Percentiles rank a stretch among this genome's conserved stretches.
Conservation (phyloP, 2,329 filamentous ascomycete genomes). For the Penicillium verrucosum region DNA sequence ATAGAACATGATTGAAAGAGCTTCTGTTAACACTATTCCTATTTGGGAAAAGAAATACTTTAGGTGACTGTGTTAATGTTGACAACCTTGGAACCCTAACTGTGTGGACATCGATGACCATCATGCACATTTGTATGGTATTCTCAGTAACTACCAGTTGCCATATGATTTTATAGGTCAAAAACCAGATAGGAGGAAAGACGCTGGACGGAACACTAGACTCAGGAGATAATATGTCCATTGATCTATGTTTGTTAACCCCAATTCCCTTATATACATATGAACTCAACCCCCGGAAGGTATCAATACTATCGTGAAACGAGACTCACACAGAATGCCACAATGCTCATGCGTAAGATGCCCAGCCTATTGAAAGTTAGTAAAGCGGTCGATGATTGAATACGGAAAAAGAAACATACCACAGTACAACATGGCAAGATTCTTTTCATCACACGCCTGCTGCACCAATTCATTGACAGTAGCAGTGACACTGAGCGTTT, state of each 20-base stretch:
- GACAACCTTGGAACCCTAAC: too few species aligned
- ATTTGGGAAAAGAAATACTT: not conserved
- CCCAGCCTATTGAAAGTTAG: constrained; percentile 1
- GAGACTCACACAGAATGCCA: not conserved
- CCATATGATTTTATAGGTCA: too few species aligned
- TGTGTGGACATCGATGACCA: too few species aligned
- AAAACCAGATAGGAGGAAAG: too few species aligned
- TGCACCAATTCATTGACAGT: constrained; percentile 97
- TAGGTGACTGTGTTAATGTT: too few species aligned
- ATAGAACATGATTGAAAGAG: too few species aligned
- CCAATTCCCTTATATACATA: not conserved
- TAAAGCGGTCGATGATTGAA: not conserved
- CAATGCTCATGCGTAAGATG: not conserved
- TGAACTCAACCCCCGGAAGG: not conserved
- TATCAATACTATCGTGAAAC: not conserved
- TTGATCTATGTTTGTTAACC: not conserved
- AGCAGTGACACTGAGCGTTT: constrained; percentile 87
- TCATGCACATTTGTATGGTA: too few species aligned
- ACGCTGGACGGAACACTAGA: too few species aligned
- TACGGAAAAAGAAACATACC: constrained; percentile 38
- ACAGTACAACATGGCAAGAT: constrained; percentile 85
- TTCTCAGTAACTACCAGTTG: too few species aligned
- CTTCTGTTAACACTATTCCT: not conserved
- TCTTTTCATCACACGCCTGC: constrained; percentile 87
- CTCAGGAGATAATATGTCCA: not conserved